These are phyloP conservation scores for Thielaviopsis populi DNA, from an alignment of 2,329 filamentous ascomycete genomes.

Conservation along the genomic window DNA sequence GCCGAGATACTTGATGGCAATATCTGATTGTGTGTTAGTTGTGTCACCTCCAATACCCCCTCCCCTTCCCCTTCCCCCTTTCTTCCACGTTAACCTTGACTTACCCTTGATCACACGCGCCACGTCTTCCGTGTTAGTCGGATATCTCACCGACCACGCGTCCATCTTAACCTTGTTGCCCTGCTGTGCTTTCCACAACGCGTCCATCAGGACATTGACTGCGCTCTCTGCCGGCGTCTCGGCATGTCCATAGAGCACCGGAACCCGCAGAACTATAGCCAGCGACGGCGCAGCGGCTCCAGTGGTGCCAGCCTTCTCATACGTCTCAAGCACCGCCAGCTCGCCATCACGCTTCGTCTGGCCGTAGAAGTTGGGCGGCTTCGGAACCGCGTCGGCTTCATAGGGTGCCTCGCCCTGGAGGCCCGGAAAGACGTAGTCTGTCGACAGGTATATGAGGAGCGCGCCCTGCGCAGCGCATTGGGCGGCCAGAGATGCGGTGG, in stretches of 20 bases:
- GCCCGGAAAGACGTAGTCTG: conserved; percentile 68
- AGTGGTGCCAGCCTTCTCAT: conserved; percentile 31
- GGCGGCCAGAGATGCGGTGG: conserved; percentile 50
- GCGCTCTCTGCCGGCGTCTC: conserved; percentile 61
- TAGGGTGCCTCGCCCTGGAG: conserved; percentile 72
- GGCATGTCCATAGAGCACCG: conserved; percentile 69
- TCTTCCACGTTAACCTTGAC: conserved; percentile 19
- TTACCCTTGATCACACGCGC: conserved; percentile 57
- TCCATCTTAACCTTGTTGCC: conserved; percentile 59
- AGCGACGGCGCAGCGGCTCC: conserved; percentile 32
- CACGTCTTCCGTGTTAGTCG: conserved; percentile 80
- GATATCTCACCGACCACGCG: conserved; percentile 70
- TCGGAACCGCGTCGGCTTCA: conserved; percentile 44
- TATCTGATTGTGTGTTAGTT: conserved; percentile 32
- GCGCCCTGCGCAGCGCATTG: conserved; percentile 47
- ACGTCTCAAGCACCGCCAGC: conserved; percentile 49
- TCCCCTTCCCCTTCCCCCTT: background rate
- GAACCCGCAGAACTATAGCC: conserved; percentile 61
- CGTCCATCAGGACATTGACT: conserved; percentile 65
- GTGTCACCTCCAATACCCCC: background rate
- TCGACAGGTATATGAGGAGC: conserved; percentile 64
- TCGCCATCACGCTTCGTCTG: conserved; percentile 48
- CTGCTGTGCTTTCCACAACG: conserved; percentile 56
- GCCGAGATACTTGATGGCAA: conserved; percentile 52
- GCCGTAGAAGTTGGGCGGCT: conserved; percentile 62